Evolutionary conservation across 2,329 filamentous ascomycete genomes (phyloP), one percentile per base, ranked within the genome.

Genomic region (Sporothrix humicola): DNA sequence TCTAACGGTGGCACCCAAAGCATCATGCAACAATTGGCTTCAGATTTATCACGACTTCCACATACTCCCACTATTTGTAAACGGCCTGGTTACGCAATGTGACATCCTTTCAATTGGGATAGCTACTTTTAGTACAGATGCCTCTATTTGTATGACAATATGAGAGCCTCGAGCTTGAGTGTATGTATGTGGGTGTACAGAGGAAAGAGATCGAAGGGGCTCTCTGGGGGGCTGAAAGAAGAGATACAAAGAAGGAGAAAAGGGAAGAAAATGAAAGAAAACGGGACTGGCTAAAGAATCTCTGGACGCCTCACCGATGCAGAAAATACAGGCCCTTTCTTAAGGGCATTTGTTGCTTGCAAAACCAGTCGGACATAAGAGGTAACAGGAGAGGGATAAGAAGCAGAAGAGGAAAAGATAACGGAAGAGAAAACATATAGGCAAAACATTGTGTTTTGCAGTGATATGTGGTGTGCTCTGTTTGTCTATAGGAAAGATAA

Each of bases 221-320:
- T 26, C 23, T 26, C 23, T 26, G 20, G 31, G 3, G 5, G 17
- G 54, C 13, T 26, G n/a, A 3, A 23, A 54, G 10, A 23, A 37
- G 37, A 37, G n/a, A 17, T 10, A 46, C n/a, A 15, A 71, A 59
- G n/a, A n/a, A 58, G 15, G 17, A 15, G 13, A 26, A 12, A n/a
- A 26, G 26, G 66, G 3, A 56, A 61, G 44, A 63, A 7, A 65
- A 15, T 13, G 15, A 31, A 31, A 58, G 50, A 48, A 73, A 44
- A 52, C 6, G 23, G 56, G 44, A 26, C 52, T 42, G 50, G 44
- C 37, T 31, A 12, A 23, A 44, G 46, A 37, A 69, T 46, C 42
- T 59, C 46, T 61, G 65, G 72, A 73, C 68, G 73, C 71, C 68
- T 50, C 48, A 10, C 44, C 71, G 17, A 74, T 73, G 71, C 71